A percentile compares a stretch with the other conserved stretches of the same genome.
Evolutionary conservation across 2,329 filamentous ascomycete genomes (phyloP).

Genomic region (Alternaria triticina): DNA sequence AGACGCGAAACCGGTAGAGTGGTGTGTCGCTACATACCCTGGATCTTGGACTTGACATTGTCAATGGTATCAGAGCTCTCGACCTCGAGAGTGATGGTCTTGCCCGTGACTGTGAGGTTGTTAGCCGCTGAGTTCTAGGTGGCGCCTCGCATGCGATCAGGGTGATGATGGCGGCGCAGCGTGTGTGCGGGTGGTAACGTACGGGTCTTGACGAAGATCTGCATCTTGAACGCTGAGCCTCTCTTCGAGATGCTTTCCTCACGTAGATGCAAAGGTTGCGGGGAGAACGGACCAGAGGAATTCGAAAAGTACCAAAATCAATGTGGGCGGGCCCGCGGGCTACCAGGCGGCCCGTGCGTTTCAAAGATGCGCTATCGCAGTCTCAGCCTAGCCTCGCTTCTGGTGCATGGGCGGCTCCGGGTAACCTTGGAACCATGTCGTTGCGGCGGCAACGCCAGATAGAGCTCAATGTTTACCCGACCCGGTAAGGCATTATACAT

Average conservation of each 20-base stretch:
- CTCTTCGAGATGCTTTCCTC: conserved; percentile 13
- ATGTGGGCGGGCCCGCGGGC: conserved; percentile 27
- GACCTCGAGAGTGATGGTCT: conserved; percentile 99
- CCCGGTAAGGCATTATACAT: conserved; percentile 30
- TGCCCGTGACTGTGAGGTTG: conserved; percentile 77
- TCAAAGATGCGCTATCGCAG: not conserved
- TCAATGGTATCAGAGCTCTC: conserved; percentile 99
- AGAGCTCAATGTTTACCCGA: conserved; percentile 30
- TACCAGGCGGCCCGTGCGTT: conserved; percentile 13
- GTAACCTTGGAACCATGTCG: not conserved
- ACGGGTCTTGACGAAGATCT: conserved; percentile 98
- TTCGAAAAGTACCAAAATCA: conserved; percentile 22
- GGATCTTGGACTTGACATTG: conserved; percentile 99
- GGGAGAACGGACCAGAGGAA: conserved; percentile 10
- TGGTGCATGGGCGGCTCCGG: not conserved
- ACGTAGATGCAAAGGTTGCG: conserved; percentile 14
- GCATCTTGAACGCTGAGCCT: conserved; percentile 63
- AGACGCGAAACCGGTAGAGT: conserved; percentile 13
- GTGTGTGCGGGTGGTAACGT: conserved; percentile 37
- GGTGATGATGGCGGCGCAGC: not conserved
- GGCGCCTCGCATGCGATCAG: not conserved
- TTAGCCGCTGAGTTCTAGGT: conserved; percentile 17
- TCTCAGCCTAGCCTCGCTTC: not conserved
- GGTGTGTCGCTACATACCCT: conserved; percentile 57
- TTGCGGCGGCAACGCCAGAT: not conserved